These are phyloP conservation scores for Vigna nakashimae DNA, from an alignment of 306 rosid species.

Conservation along the genomic window DNA sequence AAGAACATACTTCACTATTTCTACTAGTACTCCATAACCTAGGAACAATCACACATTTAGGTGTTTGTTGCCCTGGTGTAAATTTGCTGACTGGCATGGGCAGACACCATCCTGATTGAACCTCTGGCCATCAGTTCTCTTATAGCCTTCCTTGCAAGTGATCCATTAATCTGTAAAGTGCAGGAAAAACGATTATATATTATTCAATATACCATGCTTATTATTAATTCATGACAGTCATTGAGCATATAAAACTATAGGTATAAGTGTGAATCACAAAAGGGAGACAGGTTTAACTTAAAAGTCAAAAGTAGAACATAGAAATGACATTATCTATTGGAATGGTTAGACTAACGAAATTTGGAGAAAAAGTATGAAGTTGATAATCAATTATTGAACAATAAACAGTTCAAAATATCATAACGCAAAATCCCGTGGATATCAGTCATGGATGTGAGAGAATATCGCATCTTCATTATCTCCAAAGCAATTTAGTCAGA, in stretches of 20 bases:
- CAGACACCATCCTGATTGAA: conserved; percentile 69
- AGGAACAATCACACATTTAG: conserved; percentile 30
- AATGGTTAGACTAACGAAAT: too few relatives aligned
- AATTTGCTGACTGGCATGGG: conserved; percentile 81
- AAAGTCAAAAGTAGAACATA: background rate
- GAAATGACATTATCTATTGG: background rate
- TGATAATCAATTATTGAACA: background rate
- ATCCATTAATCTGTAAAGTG: conserved; percentile 64
- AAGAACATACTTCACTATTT: conserved; percentile 37
- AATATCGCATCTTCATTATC: background rate
- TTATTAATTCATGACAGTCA: background rate
- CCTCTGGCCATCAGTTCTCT: conserved; percentile 77
- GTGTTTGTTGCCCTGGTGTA: conserved; percentile 86
- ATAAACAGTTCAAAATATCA: background rate
- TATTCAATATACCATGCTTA: background rate
- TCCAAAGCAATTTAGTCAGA: background rate
- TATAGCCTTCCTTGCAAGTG: conserved; percentile 76
- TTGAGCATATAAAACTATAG: background rate
- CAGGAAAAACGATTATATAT: background rate
- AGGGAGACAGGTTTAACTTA: background rate
- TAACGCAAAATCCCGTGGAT: too few relatives aligned
- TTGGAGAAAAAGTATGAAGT: background rate
- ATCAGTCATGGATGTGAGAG: background rate
- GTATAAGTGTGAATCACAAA: background rate
- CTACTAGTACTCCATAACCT: conserved; percentile 31